Base-by-base conservation (phyloP, 495 filamentous ascomycete genomes). In the Aspergillus ostianus region DNA sequence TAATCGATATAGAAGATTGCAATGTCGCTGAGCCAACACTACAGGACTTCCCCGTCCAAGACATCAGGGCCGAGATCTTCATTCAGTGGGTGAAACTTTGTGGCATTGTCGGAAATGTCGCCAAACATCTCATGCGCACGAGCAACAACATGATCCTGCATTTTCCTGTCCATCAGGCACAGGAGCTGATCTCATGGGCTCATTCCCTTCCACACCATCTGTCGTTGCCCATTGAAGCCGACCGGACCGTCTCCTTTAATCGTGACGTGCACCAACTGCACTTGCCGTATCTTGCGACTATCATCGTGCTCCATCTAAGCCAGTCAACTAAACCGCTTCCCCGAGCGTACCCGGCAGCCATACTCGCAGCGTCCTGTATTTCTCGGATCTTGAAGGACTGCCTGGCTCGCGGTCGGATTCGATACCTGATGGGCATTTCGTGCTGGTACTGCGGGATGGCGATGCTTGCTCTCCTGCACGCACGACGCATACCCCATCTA, bases 371-470 rank as follows among this genome's bases (percentile, higher is more conserved):
- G 6, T 67, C 69, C 9, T 75, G 73, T 53, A 68, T 72, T 26
- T 69, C 65, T 1, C 67, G 73, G 2, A 70, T 76, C 47, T 61
- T 74, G 56, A 55, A 64, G 12, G 73, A 76, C 47, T 70, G 68
- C 20, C 63, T 76, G 3, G 60, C 64, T 5, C 66, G 73, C 8
- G 73, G 73, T 2, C 59, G 66, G n/a, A 69, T 68, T 7, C 58
- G 71, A 9, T 76, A 73, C 48, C 64, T 76, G 8, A 76, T 73
- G 70, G 65, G 70, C n/a, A 73, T 76, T 20, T 69, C 70, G 1
- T 72, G 73, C 46, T 76, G 73, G 73, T 76, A 76, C 50, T 67
- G 62, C 36, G 67, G 70, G 3, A 73, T 70, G 18, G 73, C 73
- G 0, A 71, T 73, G n/a, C 67, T 70, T 18, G 73, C 71, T 3